Percentiles rank a stretch among this genome's conserved stretches.
phyloP scores from a whole-genome alignment of 768 basidiomycete genomes.

The Amanita pseudoporphyria region DNA sequence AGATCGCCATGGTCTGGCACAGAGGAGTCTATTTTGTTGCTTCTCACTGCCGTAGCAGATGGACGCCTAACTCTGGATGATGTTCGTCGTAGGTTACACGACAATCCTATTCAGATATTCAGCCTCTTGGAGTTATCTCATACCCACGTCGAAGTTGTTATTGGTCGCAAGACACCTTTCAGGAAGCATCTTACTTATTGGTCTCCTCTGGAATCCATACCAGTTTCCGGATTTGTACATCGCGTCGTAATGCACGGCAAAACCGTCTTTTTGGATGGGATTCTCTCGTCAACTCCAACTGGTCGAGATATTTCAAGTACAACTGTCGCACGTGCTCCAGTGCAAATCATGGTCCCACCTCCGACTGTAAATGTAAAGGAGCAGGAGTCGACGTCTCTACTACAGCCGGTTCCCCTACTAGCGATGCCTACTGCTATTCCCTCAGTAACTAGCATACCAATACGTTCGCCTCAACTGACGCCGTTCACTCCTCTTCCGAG shows the following conservation, averaged over 20 bases:
- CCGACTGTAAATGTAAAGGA: conserved; percentile 7
- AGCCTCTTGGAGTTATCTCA: conserved; percentile 78
- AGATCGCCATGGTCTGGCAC: conserved; percentile 70
- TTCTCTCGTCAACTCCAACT: conserved; percentile 43
- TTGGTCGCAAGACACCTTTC: conserved; percentile 66
- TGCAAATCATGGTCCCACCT: background rate
- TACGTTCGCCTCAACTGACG: conserved; percentile 33
- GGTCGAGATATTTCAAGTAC: conserved; percentile 71
- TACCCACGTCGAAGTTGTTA: conserved; percentile 87
- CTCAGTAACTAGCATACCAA: conserved; percentile 22
- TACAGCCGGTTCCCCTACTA: background rate
- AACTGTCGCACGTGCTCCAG: conserved; percentile 30
- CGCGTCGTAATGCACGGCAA: conserved; percentile 86
- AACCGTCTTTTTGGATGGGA: conserved; percentile 85
- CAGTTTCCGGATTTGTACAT: conserved; percentile 70
- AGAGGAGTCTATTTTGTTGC: conserved; percentile 78
- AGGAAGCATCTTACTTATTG: conserved; percentile 42
- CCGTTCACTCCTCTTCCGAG: conserved; percentile 55
- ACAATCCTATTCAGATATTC: conserved; percentile 91
- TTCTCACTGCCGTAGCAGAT: conserved; percentile 77
- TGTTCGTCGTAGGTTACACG: conserved; percentile 74
- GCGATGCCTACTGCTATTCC: background rate
- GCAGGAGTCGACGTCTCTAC: background rate
- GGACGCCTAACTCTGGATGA: conserved; percentile 77
- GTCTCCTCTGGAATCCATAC: conserved; percentile 70